phyloP scores from a whole-genome alignment of 164 flowering plant genomes.

The Chimonanthus praecox region DNA sequence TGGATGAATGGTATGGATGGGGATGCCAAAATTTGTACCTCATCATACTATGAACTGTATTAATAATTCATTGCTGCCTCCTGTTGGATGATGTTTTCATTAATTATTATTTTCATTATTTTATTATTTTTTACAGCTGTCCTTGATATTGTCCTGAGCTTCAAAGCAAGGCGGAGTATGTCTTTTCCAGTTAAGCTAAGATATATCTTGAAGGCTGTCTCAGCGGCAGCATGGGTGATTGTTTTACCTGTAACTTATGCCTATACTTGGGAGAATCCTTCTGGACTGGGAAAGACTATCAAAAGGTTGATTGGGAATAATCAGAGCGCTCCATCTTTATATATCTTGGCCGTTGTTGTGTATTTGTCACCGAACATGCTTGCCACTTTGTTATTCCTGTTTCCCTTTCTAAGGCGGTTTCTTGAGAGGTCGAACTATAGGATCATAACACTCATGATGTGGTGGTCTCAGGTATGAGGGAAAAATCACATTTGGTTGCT shows the following conservation, averaged over 20 bases:
- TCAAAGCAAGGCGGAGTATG: constrained; percentile 83
- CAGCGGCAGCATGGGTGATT: constrained; percentile 93
- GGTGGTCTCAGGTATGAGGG: constrained; percentile 93
- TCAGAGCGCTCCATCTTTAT: constrained; percentile 58
- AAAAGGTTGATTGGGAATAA: constrained; percentile 76
- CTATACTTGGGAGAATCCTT: constrained; percentile 76
- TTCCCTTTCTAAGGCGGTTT: constrained; percentile 73
- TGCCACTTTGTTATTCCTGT: constrained; percentile 61
- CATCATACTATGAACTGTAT: too few species aligned
- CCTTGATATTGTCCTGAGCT: constrained; percentile 77
- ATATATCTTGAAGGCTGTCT: constrained; percentile 72
- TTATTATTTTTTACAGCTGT: constrained; percentile 46
- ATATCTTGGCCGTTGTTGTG: constrained; percentile 76
- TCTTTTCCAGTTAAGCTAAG: constrained; percentile 75
- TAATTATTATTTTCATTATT: background rate
- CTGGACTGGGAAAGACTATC: constrained; percentile 79
- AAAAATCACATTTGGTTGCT: background rate
- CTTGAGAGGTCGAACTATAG: constrained; percentile 85
- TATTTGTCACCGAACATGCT: constrained; percentile 95
- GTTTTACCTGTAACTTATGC: constrained; percentile 87
- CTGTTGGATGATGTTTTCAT: too few species aligned
- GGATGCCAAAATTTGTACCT: too few species aligned
- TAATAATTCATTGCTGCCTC: background rate
- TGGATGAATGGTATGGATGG: too few species aligned
- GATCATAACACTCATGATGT: constrained; percentile 87